phyloP scores from a whole-genome alignment of 371 early-diverging fungal species.

The Circinella umbellata region DNA sequence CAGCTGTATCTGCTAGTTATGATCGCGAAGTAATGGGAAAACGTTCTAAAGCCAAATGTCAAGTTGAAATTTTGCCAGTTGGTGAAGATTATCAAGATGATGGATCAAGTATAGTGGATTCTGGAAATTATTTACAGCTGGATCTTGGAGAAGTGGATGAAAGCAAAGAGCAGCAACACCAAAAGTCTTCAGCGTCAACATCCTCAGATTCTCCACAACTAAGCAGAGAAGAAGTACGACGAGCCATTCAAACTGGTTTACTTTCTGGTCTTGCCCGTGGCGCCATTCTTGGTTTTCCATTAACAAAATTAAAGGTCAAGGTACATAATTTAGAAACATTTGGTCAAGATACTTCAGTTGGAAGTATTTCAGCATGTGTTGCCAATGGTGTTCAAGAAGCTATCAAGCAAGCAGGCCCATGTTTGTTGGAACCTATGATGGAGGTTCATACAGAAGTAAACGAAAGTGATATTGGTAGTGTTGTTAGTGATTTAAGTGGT shows the following conservation, averaged over 20 bases:
- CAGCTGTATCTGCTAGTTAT: slow-evolving; percentile 43
- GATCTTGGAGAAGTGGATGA: slow-evolving; percentile 10
- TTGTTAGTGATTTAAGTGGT: slow-evolving; percentile 84
- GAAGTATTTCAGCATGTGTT: slow-evolving; percentile 72
- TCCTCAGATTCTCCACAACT: slow-evolving; percentile 13
- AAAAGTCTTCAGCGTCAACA: neutral
- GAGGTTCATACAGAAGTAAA: slow-evolving; percentile 74
- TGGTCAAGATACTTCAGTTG: slow-evolving; percentile 67
- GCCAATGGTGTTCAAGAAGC: slow-evolving; percentile 67
- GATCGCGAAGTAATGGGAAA: slow-evolving; percentile 82
- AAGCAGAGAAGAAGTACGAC: slow-evolving; percentile 46
- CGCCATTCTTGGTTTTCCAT: slow-evolving; percentile 80
- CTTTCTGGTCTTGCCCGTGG: slow-evolving; percentile 80
- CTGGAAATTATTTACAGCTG: slow-evolving; percentile 28
- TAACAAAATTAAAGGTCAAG: slow-evolving; percentile 68
- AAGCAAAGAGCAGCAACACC: neutral
- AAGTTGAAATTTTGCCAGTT: slow-evolving; percentile 55
- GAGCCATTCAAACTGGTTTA: slow-evolving; percentile 74
- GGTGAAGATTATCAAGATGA: slow-evolving; percentile 34
- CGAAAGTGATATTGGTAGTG: slow-evolving; percentile 76
- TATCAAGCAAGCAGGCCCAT: slow-evolving; percentile 56
- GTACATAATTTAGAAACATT: slow-evolving; percentile 61
- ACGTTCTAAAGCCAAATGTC: slow-evolving; percentile 64
- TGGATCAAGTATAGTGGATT: slow-evolving; percentile 34
- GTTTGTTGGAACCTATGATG: slow-evolving; percentile 91